These are phyloP conservation scores for Vitis labrusca DNA, from an alignment of 164 flowering plant genomes.

Conservation along the genomic window DNA sequence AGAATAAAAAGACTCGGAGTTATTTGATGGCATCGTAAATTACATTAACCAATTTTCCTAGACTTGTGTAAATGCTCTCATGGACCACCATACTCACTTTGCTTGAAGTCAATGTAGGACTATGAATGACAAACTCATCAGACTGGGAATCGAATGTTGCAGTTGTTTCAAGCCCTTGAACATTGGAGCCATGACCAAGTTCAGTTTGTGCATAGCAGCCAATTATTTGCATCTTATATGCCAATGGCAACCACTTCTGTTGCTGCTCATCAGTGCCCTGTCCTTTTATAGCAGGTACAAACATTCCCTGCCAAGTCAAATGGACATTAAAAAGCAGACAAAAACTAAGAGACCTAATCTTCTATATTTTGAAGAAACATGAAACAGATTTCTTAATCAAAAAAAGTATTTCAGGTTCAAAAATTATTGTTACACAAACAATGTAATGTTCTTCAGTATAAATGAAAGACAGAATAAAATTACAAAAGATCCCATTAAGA, in stretches of 20 bases:
- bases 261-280: conserved; percentile 98
- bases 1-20: neutral
- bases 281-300: conserved; percentile 91
- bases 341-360: neutral
- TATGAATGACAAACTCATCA: conserved; percentile 85
- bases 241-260: conserved; percentile 88
- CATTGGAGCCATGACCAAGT: conserved; percentile 99
- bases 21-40: neutral
- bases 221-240: conserved; percentile 95
- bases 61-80: neutral
- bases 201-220: conserved; percentile 99
- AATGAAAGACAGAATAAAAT: too few species aligned
- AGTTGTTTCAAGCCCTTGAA: conserved; percentile 98
- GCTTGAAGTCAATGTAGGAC: conserved; percentile 94
- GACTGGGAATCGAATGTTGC: conserved; percentile 91
- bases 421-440: too few species aligned
- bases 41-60: neutral
- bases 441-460: too few species aligned
- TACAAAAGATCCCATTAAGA: neutral
- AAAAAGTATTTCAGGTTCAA: too few species aligned
- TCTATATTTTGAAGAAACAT: neutral
- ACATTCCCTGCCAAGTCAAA: conserved; percentile 69
- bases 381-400: neutral
- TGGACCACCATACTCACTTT: conserved; percentile 56
- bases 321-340: neutral